phyloP scores from a whole-genome alignment of 768 basidiomycete genomes.

The Kwoniella dejecticola region DNA sequence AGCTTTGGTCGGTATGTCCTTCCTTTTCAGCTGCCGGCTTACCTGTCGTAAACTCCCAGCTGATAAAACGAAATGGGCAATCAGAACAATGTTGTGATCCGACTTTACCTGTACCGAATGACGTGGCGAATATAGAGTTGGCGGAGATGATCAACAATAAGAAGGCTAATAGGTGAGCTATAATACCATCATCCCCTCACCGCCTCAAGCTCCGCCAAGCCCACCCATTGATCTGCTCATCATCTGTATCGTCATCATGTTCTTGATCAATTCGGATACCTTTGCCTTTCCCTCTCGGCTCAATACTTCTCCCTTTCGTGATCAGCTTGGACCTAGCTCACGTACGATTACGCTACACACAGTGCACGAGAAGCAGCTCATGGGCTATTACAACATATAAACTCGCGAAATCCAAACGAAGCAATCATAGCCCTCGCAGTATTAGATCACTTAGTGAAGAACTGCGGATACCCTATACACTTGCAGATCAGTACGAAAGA shows the following conservation, averaged over 20 bases:
- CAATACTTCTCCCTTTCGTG: not conserved
- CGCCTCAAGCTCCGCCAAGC: too few relatives aligned
- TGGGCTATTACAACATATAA: slow-evolving; percentile 76
- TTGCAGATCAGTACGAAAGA: slow-evolving; percentile 97
- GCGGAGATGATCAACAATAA: slow-evolving; percentile 90
- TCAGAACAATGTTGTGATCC: slow-evolving; percentile 80
- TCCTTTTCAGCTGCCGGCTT: not conserved
- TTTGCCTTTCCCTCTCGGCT: too few relatives aligned
- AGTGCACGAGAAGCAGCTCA: slow-evolving; percentile 92
- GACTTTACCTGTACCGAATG: slow-evolving; percentile 82
- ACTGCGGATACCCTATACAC: slow-evolving; percentile 96
- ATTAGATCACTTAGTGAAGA: slow-evolving; percentile 67
- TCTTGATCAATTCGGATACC: too few relatives aligned
- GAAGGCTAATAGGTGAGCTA: slow-evolving; percentile 91
- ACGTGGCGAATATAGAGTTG: slow-evolving; percentile 86
- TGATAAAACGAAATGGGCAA: not conserved
- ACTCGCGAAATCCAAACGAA: slow-evolving; percentile 90
- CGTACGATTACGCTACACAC: not conserved
- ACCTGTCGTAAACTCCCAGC: not conserved
- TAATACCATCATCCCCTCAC: too few relatives aligned
- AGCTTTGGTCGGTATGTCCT: slow-evolving; percentile 50
- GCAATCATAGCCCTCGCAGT: slow-evolving; percentile 72
- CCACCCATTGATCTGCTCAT: too few relatives aligned
- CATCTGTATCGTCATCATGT: too few relatives aligned
- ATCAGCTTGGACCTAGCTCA: not conserved